Evolutionary conservation across 768 basidiomycete species (phyloP), one percentile per base, ranked within the genome.

Genomic region (Tephrocybe rancida): DNA sequence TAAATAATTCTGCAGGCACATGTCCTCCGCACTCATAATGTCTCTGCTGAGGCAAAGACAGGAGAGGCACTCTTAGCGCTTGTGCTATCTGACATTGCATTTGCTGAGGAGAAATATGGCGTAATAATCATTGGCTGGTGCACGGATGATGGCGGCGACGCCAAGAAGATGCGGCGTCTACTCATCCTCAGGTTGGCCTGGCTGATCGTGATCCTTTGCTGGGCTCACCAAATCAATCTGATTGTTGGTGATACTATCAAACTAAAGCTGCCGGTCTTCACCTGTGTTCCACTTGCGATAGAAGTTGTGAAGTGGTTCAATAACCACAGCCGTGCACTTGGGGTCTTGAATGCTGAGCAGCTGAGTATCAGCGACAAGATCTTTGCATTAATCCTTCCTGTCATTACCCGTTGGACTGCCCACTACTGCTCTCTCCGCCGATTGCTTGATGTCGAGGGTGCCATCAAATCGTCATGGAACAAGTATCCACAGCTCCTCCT

Each of bases 201-300:
- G 16, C 34, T 73, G 19, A 61, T 74, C 18, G 55, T 59, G 3
- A 66, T 58, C 21, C 68, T 72, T 53, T 74, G 75, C 55, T 68
- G 67, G 52, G 67, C 68, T 10, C 60, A 64, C 54, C 58, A 64
- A 32, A 52, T 52, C 55, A 48, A 32, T 22, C 30, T 77, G 7
- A 64, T 78, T 44, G 70, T 77, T 25, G 67, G 71, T 3, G 67
- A 78, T 41, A 75, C 72, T 48, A 70, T 76, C 52, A 68, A 70
- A 49, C 48, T 49, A 0, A 60, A 58, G 14, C 35, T 63, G n/a
- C 34, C 51, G 13, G 50, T 71, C 14, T 45, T 64, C n/a, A 18
- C 45, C 0, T 63, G 59, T 53, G 54, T 66, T 0, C 54, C 65
- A 2, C 46, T 60, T 18, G 74, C 73, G 22, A 62, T 62, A 14